A percentile compares a stretch with the other conserved stretches of the same genome.
Evolutionary conservation across 2,329 filamentous ascomycete genomes (phyloP).

Genomic region (Ceratocystis eucalypticola): DNA sequence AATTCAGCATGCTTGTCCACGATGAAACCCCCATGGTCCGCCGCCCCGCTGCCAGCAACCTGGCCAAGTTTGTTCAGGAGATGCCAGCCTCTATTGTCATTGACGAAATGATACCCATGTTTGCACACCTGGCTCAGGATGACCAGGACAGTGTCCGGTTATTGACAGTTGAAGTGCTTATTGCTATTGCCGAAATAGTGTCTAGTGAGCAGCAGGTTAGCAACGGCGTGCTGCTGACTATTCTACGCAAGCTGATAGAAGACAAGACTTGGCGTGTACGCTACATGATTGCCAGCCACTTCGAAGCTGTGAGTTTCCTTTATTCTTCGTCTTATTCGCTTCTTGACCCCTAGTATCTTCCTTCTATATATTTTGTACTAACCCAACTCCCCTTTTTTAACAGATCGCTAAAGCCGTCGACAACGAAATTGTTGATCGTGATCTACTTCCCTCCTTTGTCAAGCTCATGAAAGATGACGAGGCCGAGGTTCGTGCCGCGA

Average conservation of each 20-base stretch:
- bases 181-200: slow-evolving; percentile 90
- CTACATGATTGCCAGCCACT: slow-evolving; percentile 98
- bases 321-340: not conserved
- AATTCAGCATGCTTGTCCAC: slow-evolving; percentile 86
- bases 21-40: slow-evolving; percentile 99
- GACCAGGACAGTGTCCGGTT: slow-evolving; percentile 96
- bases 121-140: slow-evolving; percentile 90
- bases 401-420: slow-evolving; percentile 97
- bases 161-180: slow-evolving; percentile 89
- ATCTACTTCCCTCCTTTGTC: slow-evolving; percentile 91
- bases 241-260: slow-evolving; percentile 84
- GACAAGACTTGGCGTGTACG: slow-evolving; percentile 99
- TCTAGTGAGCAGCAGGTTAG: slow-evolving; percentile 97
- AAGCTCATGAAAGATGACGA: slow-evolving; percentile 97
- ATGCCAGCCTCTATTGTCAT: slow-evolving; percentile 87
- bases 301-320: slow-evolving; percentile 62
- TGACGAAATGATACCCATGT: slow-evolving; percentile 97
- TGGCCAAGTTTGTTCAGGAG: slow-evolving; percentile 95
- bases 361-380: not conserved
- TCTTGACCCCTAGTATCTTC: not conserved
- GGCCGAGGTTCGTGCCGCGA: slow-evolving; percentile 91
- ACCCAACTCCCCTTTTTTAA: not conserved
- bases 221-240: slow-evolving; percentile 82
- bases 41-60: slow-evolving; percentile 87
- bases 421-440: slow-evolving; percentile 85